A percentile compares a stretch with the other conserved stretches of the same genome.
Conservation (phyloP, 2,329 filamentous ascomycete genomes). For the Pseudopyrenochaeta lycopersici region DNA sequence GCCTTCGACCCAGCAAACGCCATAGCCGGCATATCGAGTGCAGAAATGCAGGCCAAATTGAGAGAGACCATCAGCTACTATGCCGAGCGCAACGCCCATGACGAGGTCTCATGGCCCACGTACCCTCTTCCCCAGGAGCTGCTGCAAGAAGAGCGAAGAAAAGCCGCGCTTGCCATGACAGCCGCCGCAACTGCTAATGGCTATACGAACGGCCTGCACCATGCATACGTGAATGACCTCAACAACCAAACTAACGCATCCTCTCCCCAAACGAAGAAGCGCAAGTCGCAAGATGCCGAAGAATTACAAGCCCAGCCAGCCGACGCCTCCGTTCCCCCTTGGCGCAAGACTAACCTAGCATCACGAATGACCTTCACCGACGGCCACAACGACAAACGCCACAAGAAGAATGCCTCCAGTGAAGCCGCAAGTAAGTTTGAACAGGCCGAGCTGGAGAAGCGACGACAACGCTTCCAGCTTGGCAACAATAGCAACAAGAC, state of each 20-base stretch:
- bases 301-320: constrained; percentile 59
- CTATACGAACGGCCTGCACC: constrained; percentile 38
- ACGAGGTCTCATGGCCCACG: constrained; percentile 80
- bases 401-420: constrained; percentile 57
- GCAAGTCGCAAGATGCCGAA: constrained; percentile 76
- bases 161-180: constrained; percentile 25
- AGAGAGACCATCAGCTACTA: constrained; percentile 86
- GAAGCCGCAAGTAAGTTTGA: constrained; percentile 85
- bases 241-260: constrained; percentile 41
- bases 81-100: constrained; percentile 76
- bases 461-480: constrained; percentile 84
- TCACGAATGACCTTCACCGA: constrained; percentile 76
- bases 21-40: constrained; percentile 52
- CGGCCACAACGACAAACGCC: constrained; percentile 55
- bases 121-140: constrained; percentile 87
- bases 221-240: constrained; percentile 23
- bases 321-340: constrained; percentile 67
- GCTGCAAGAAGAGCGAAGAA: constrained; percentile 70
- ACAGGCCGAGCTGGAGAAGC: constrained; percentile 84
- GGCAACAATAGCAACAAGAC: constrained; percentile 61
- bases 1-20: constrained; percentile 80
- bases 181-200: constrained; percentile 22
- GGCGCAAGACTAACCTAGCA: constrained; percentile 78
- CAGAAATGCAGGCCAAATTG: constrained; percentile 84
- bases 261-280: constrained; percentile 71